Evolutionary conservation across 371 early-diverging fungal genomes (phyloP), one percentile per base, ranked within the genome.

Genomic region (Mucor velutinosus): DNA sequence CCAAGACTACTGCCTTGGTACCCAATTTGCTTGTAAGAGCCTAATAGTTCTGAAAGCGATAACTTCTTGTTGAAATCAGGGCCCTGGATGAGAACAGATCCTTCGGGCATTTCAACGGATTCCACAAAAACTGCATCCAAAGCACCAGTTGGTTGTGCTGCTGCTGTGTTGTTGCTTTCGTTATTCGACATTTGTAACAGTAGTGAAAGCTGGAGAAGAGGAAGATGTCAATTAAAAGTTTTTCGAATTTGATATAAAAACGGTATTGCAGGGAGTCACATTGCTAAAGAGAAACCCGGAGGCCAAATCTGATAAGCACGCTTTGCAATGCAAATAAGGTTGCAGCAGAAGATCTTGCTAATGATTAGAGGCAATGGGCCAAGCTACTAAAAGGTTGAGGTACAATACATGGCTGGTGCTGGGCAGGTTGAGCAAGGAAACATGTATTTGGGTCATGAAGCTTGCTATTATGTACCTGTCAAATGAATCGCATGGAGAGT

Each of bases 1-100:
- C 94, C 96, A 14, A 97, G 77, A 49, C 87, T 87, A 58, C 94
- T 93, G 4, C 97, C 99, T 80, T 97, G 99, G 77, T 94, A 98
- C 0, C 99, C 99, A 10, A 94, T 95, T 12, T 87, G 84, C 39
- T 81, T 71, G 70, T 94, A 95, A 12, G 90, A 84, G 2, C 76
- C 75, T 58, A 97, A 73, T 30, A 98, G 78, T 41, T 86, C 86
- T 19, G 86, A 45, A 64, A 86, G 70, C 3, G 84, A 74, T 58
- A 94, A 74, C 29, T 90, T 89, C 33, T 90, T 77, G 73, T 95
- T 94, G 79, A 97, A 97, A 70, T 97, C 95, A 67, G 94, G 95
- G 1, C 99, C 99, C 29, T 86, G 72, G 62, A 95, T 90, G 49
- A 82, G 72, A 4, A 87, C 76, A 21, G 93, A 78, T 57, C 82